These are phyloP conservation scores for Lipomyces chichibuensis DNA, from an alignment of 805 yeast genomes.

Conservation along the genomic window DNA sequence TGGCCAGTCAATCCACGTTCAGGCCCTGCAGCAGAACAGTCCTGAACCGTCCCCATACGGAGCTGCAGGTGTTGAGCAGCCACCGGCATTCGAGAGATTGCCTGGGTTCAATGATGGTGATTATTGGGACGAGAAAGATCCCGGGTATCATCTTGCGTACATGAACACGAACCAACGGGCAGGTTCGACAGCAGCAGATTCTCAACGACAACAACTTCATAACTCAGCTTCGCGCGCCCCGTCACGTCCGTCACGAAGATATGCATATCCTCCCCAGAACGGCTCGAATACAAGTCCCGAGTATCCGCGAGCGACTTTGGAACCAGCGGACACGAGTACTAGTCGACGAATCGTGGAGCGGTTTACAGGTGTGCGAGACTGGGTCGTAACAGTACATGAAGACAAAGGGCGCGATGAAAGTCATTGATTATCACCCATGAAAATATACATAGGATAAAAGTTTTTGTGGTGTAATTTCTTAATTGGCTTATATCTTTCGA, in stretches of 20 bases:
- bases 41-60: background rate
- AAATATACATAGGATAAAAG: background rate
- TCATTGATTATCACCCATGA: background rate
- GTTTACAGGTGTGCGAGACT: slow-evolving; percentile 31
- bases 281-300: background rate
- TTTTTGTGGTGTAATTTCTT: background rate
- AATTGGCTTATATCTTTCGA: background rate
- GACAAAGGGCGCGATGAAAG: background rate
- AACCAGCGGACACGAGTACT: slow-evolving; percentile 17
- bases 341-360: slow-evolving; percentile 20
- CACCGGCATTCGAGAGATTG: slow-evolving; percentile 52
- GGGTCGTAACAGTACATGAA: slow-evolving; percentile 21
- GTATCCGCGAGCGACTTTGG: slow-evolving; percentile 14
- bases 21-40: background rate
- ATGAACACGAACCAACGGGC: slow-evolving; percentile 7
- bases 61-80: slow-evolving; percentile 37
- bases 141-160: background rate
- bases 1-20: slow-evolving; percentile 11
- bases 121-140: slow-evolving; percentile 51
- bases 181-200: slow-evolving; percentile 1
- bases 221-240: background rate
- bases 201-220: background rate
- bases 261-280: background rate
- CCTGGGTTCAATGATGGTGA: slow-evolving; percentile 53
- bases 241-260: background rate